These are phyloP conservation scores for Gillenia trifoliata DNA, from an alignment of 306 rosid genomes.

Conservation along the genomic window DNA sequence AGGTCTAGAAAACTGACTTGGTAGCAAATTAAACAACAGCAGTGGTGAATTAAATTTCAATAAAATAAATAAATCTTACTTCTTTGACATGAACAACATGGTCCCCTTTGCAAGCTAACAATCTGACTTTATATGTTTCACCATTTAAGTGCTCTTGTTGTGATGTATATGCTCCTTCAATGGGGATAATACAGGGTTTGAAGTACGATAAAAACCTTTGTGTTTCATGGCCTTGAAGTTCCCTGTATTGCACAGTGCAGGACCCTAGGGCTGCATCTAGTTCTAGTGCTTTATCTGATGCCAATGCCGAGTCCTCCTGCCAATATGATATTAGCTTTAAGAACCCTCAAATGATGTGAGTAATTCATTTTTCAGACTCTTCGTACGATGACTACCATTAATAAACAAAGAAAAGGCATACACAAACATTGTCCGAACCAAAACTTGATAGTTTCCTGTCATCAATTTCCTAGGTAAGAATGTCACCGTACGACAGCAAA, in stretches of 20 bases:
- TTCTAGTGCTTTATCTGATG: conserved; percentile 91
- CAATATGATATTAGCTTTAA: conserved; percentile 15
- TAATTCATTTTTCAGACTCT: not conserved
- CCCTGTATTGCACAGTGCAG: conserved; percentile 88
- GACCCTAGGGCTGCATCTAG: conserved; percentile 90
- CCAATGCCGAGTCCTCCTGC: conserved; percentile 75
- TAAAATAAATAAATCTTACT: conserved; percentile 35
- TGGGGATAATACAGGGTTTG: conserved; percentile 86
- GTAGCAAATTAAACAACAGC: not conserved
- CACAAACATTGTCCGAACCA: not conserved
- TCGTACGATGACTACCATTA: not conserved
- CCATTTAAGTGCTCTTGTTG: conserved; percentile 43
- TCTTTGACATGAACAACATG: conserved; percentile 82
- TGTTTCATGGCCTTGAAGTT: conserved; percentile 85
- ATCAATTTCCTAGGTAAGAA: not conserved
- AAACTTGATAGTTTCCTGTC: not conserved
- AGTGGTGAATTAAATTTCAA: conserved; percentile 3
- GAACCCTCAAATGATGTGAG: conserved; percentile 1
- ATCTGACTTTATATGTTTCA: conserved; percentile 51
- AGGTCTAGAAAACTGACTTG: not conserved
- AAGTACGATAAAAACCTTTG: conserved; percentile 78
- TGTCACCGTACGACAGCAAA: not conserved
- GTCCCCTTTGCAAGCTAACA: conserved; percentile 93
- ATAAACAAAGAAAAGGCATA: too few relatives aligned
- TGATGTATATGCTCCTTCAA: conserved; percentile 73